Base-by-base conservation (phyloP, 2,329 filamentous ascomycete genomes). In the Sarocladium kiliense region DNA sequence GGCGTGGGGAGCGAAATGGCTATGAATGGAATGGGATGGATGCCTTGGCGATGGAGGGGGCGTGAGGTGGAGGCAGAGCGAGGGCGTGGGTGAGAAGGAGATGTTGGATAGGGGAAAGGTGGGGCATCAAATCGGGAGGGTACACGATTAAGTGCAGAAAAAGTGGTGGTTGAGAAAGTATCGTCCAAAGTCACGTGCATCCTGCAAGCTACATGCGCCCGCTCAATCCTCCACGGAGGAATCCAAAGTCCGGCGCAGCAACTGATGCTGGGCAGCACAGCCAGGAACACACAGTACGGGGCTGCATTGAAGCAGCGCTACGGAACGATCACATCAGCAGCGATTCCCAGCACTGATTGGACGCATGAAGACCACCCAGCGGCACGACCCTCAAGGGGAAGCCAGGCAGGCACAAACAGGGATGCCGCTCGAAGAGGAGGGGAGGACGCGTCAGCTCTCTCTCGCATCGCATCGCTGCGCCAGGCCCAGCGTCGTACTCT, bases 21-120 rank as follows among this genome's bases (percentile, higher is more conserved):
- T 55, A 47, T 55, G 54, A 55, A 55, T 55, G 39, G 54, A 55
- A 55, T 27, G 54, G 42, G 12, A 36, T 55, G 54, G 44, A 37
- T 47, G 54, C 41, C 54, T 55, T n/a, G 30, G 26, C 41, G 18
- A 26, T 21, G 30, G 39, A 47, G 26, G 54, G 54, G 39, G 44
- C 26, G 50, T 25, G 32, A 27, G 21, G 9, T 27, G 50, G 11
- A 12, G 3, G 16, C 3, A 41, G 23, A 27, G 23, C 12, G 39
- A 34, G 53, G 47, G 47, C 27, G 47, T 34, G 47, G 19, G 12
- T n/a, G n/a, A 19, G 30, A 9, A 18, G n/a, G 47, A 3, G 25
- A 4, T 6, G 23, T 9, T 30, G 3, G 44, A n/a, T 47, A 27
- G 14, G n/a, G 21, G n/a, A 27, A 14, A 27, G 21, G 39, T 14